A percentile compares a stretch with the other conserved stretches of the same genome.
Evolutionary conservation across 2,329 filamentous ascomycete species (phyloP).

Genomic region (Aspergillus fructus): DNA sequence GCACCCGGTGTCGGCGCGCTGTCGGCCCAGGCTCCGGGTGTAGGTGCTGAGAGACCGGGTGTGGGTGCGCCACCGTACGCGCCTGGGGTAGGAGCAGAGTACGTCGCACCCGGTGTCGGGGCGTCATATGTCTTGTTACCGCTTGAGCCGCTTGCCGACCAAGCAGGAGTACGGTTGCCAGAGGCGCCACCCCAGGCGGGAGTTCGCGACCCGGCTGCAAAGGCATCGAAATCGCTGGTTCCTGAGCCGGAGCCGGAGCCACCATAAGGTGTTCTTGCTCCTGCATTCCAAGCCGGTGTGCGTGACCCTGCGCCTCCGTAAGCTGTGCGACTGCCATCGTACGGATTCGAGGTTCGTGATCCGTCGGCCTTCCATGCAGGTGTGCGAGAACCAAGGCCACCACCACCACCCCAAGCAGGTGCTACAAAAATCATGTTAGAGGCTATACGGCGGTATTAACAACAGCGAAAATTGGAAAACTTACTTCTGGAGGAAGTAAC

Average conservation of each 20-base stretch:
- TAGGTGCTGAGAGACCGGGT: conserved; percentile 64
- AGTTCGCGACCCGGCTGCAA: conserved; percentile 71
- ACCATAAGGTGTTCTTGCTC: conserved; percentile 69
- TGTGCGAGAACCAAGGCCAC: conserved; percentile 45
- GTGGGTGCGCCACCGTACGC: conserved; percentile 60
- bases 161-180: conserved; percentile 48
- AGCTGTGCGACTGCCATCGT: conserved; percentile 70
- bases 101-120: conserved; percentile 67
- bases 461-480: conserved; percentile 30
- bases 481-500: conserved; percentile 60
- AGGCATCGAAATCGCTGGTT: conserved; percentile 66
- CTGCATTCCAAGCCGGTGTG: conserved; percentile 76
- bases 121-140: conserved; percentile 62
- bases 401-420: conserved; percentile 41
- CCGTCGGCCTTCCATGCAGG: conserved; percentile 59
- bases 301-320: conserved; percentile 66
- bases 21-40: conserved; percentile 46
- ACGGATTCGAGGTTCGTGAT: conserved; percentile 56
- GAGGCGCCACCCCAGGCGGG: conserved; percentile 64
- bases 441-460: background rate
- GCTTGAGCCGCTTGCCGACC: conserved; percentile 31
- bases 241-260: conserved; percentile 58
- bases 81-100: conserved; percentile 67
- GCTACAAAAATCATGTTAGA: conserved; percentile 29
- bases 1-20: conserved; percentile 48